phyloP scores from a whole-genome alignment of 2,329 filamentous ascomycete species.

The Coniella lustricola region DNA sequence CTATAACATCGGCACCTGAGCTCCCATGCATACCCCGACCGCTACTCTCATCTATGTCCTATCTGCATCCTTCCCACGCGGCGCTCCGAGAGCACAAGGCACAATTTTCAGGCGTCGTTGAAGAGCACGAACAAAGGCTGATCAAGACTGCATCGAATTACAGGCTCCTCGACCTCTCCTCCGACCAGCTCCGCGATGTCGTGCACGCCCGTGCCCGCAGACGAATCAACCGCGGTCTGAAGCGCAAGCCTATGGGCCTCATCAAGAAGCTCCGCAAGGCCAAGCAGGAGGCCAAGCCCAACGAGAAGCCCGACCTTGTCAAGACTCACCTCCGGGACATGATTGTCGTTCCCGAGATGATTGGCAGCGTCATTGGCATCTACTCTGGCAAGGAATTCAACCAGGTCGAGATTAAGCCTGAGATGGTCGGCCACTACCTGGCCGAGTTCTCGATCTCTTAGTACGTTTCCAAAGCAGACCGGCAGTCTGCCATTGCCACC shows the following conservation, averaged over 20 bases:
- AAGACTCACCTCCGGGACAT: constrained; percentile 99
- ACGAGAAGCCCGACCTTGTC: constrained; percentile 99
- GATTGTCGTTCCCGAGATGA: constrained; percentile 99
- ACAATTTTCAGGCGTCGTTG: neutral
- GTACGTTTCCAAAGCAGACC: constrained; percentile 51
- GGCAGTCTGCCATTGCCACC: neutral
- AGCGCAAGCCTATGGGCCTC: constrained; percentile 99
- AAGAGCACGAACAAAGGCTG: constrained; percentile 4
- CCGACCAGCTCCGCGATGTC: constrained; percentile 98
- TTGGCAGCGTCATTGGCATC: constrained; percentile 95
- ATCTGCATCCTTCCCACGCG: neutral
- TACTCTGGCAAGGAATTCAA: constrained; percentile 99
- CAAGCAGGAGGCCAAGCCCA: constrained; percentile 97
- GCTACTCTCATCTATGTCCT: neutral
- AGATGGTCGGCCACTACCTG: constrained; percentile 99
- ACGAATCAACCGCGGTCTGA: constrained; percentile 98
- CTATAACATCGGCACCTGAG: neutral
- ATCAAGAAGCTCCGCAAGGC: constrained; percentile 99
- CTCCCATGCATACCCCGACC: neutral
- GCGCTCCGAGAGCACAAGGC: constrained; percentile 19
- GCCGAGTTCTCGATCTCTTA: constrained; percentile 99
- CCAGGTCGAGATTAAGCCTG: constrained; percentile 99
- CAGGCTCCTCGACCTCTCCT: constrained; percentile 97
- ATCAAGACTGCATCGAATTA: constrained; percentile 13
- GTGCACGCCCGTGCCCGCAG: constrained; percentile 97